Base-by-base conservation (phyloP, 805 yeast genomes). In the Candida nanaspora region DNA sequence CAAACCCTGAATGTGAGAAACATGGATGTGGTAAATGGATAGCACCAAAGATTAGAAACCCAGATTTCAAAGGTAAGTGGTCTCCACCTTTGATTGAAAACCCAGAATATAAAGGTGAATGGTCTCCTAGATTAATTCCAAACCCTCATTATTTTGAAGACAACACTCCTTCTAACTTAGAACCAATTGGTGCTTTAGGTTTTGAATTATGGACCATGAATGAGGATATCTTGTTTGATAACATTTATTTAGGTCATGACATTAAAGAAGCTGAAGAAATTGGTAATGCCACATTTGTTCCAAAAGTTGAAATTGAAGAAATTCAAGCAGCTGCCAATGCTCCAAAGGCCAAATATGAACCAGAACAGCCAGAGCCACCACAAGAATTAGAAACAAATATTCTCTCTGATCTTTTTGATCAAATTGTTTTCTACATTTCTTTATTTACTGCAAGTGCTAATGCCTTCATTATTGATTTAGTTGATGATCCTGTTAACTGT, bases 161-260 rank as follows among this genome's bases (percentile, higher is more conserved):
- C 52, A 38, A 40, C 0, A 63, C 51, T 4, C 88, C 93, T 5
- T 67, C 82, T 10, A 67, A 78, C 47, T 60, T 82, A 43, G 80
- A 76, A 49, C 76, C 80, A 27, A 76, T 86, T 47, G 89, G 88
- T 20, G 95, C 84, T 10, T 51, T 87, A 35, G 96, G 95, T 8
- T 85, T 89, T 54, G 97, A 88, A 61, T 66, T 88, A 47, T 88
- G 96, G 95, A 76, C 91, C 36, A 82, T 88, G 80, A 81, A 85
- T 47, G 69, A 70, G 33, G 76, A 84, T 38, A 75, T 87, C 38
- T 50, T 85, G 57, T 86, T 88, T 57, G 86, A 86, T 59, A 86
- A 88, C 63, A 76, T 88, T 45, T 89, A 88, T 58, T 59, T 88
- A 45, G 96, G 96, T 25, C 89, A 86, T 56, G 78, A 85, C 2